A percentile compares a stretch with the other conserved stretches of the same genome.
phyloP scores from a whole-genome alignment of 495 filamentous ascomycete species.

The Podospora sp. region DNA sequence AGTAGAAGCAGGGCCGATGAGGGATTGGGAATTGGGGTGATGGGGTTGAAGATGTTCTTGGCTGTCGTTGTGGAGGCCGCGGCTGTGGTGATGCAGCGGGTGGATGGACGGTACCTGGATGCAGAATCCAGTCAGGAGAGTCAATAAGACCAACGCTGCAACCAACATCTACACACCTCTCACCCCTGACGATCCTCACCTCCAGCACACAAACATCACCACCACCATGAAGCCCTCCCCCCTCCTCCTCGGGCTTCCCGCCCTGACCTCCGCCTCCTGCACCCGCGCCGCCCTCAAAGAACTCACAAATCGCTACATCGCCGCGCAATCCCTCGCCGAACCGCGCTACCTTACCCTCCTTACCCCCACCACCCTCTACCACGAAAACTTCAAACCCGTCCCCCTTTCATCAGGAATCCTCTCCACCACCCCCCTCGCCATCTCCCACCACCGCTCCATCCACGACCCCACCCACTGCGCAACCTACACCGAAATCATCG shows the following conservation, averaged over 20 bases:
- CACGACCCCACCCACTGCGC: constrained; percentile 48
- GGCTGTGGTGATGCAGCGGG: background rate
- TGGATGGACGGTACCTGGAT: background rate
- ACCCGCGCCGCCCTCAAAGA: constrained; percentile 18
- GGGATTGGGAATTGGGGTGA: background rate
- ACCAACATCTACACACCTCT: background rate
- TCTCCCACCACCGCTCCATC: constrained; percentile 48
- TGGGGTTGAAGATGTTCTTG: background rate
- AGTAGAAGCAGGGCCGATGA: background rate
- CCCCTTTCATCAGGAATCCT: constrained; percentile 45
- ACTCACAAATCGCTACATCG: constrained; percentile 34
- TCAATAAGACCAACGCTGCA: background rate
- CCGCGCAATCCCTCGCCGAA: constrained; percentile 42
- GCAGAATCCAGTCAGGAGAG: background rate
- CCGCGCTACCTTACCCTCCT: constrained; percentile 27
- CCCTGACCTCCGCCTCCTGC: constrained; percentile 15
- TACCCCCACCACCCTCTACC: constrained; percentile 30
- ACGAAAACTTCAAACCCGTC: constrained; percentile 43
- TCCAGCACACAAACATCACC: background rate
- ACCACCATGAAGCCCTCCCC: constrained; percentile 1
- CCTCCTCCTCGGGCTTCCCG: background rate
- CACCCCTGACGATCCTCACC: background rate
- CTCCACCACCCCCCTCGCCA: constrained; percentile 38
- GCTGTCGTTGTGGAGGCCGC: background rate
- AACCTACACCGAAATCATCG: constrained; percentile 51